Evolutionary conservation across 1,284 basidiomycete genomes (phyloP), one percentile per base, ranked within the genome.

Genomic region (Marasmius tenuissimus): DNA sequence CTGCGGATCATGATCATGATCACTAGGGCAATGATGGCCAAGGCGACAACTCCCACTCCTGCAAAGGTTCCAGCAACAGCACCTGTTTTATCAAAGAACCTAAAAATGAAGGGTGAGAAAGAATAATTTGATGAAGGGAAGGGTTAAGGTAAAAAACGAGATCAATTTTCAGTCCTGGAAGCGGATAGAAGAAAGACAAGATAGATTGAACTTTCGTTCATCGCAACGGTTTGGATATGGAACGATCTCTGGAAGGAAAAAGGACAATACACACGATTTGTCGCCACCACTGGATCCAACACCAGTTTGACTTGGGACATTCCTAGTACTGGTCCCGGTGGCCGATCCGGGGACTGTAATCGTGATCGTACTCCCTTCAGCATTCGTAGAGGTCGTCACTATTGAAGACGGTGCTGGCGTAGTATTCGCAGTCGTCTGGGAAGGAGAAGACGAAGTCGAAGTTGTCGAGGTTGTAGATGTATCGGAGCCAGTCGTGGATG

Each of bases 61-160:
- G 84, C 76, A 74, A 91, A 92, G 0, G 85, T 83, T 38, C 85
- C 89, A 0, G 85, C 87, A 8, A 91, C 86, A 0, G 87, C 89
- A 34, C 83, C 87, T 52, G 75, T 90, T 75, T 92, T 91, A 57
- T 79, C 64, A 70, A 90, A 87, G 76, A 92, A 92, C 51, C 89
- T 90, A 37, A 22, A 12, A 54, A 9, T 11, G 34, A 14, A 7
- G 63, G 3, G 40, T 45, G 51, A 37, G 48, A 27, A 11, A 39
- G 18, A n/a, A 33, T 53, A 54, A 38, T 45, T 57, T 45, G 7
- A 18, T 11, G n/a, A 39, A 56, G 10, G n/a, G 45, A 35, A 35
- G 45, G 20, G 45, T 8, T 37, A 16, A 55, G 33, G 27, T 33
- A 18, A 50, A 39, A 54, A 37, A 38, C 2, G 16, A n/a, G 45